Evolutionary conservation across 2,329 filamentous ascomycete genomes (phyloP), one percentile per base, ranked within the genome.

Genomic region (Trichoderma sp.): DNA sequence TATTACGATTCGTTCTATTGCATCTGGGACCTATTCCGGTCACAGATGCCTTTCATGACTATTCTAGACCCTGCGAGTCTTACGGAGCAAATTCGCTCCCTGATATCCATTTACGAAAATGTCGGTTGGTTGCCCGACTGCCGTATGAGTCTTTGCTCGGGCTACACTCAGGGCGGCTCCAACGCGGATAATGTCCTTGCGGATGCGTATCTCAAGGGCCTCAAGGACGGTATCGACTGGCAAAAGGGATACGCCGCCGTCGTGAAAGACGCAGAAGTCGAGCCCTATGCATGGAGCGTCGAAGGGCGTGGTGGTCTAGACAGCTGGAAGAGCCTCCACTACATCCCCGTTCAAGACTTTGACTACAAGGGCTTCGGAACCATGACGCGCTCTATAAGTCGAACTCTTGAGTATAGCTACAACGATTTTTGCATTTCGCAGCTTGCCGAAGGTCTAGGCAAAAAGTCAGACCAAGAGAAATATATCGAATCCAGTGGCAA

Each of bases 1-100:
- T 93, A 92, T 74, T 93, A 90, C 74, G 90, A 93, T 76, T 91
- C 89, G 0, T 92, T 90, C 73, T 94, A 93, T 77, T 93, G 90
- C 72, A 88, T 92, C 5, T 93, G 90, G 90, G 90, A 93, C 73
- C 87, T 86, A 0, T 92, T 90, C 71, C 83, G 90, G 26, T 89
- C 86, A 43, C 89, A 91, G 69, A 85, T 92, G 59, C 90, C 90
- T 0, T 85, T 93, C 24, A 80, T 94, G 34, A 91, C 89, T 0
- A 81, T 94, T 26, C 70, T 91, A 1, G 91, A 93, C 72, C 90
- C 91, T 0, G 70, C 79, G 0, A 85, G 87, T 1, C 86, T 92
- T 64, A 85, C 88, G 0, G 79, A 86, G 67, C 91, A 93, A 86
- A 83, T 93, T 13, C 84, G 90, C 26, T 91, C 89, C 67, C 80